Evolutionary conservation across 768 basidiomycete species (phyloP), one percentile per base, ranked within the genome.

Genomic region (Termitomyces sp.): DNA sequence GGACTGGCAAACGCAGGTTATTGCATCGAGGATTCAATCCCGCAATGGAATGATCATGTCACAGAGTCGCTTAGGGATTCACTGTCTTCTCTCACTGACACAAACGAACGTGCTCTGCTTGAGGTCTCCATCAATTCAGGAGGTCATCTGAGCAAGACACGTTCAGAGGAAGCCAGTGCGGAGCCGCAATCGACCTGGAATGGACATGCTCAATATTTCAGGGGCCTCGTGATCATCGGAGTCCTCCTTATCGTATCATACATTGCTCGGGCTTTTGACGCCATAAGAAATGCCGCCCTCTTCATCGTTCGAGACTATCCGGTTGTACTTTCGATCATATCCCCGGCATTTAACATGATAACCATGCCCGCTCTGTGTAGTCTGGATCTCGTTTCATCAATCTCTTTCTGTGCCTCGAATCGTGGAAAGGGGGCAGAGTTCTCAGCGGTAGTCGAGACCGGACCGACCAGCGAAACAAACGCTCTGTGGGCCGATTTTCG

Each of bases 401-500:
- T 35, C 29, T 45, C 19, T 34, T 27, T 57, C n/a, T 57, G 56
- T 38, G 17, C 34, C 19, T 25, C 34, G 19, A 34, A 19, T 34
- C 4, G 8, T n/a, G 8, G 19, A 27, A n/a, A 40, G 12, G 40
- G 23, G 5, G 32, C 48, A 32, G 55, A 42, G 17, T 38, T 17
- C 7, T 32, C 49, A 27, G 21, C n/a, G 38, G 37, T 21, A 3
- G 50, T 47, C 10, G 57, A 53, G 10, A 29, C 19, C 4, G 37
- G n/a, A 21, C 9, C 29, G 12, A 34, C 4, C n/a, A 37, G 29
- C n/a, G 50, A 46, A 25, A 17, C n/a, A 10, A 53, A 58, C 29
- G 34, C 42, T 37, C n/a, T 46, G 17, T 61, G 60, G 60, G 60
- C 60, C 16, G 74, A 82, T 67, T 83, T 78, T 63, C 73, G 74